Conservation (phyloP, 352 stramenopile genomes). For the Globisporangium carolinianum region DNA sequence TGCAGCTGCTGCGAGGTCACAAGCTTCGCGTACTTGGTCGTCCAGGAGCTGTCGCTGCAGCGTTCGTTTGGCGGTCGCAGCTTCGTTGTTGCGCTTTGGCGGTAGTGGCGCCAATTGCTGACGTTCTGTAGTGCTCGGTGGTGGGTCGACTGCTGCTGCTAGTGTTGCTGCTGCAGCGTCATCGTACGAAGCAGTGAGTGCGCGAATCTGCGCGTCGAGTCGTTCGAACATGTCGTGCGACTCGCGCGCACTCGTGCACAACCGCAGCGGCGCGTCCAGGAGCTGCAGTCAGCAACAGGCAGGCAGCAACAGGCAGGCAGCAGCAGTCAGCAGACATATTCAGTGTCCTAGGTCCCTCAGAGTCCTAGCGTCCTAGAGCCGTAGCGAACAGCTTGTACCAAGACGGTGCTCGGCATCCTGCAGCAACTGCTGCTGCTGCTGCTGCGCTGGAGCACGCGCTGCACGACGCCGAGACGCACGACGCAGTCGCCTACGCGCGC, state of each 20-base stretch:
- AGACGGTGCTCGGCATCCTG: neutral
- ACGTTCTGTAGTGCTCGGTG: no score
- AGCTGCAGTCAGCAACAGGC: neutral
- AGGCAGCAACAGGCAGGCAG: no score
- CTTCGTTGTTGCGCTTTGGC: neutral
- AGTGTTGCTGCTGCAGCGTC: neutral
- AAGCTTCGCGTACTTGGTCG: neutral
- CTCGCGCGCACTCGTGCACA: neutral
- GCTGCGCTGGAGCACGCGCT: slow-evolving; percentile 26
- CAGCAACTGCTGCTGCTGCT: neutral
- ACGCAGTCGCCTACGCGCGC: slow-evolving; percentile 13
- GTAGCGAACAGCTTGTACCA: slow-evolving; percentile 1
- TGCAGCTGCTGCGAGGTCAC: neutral
- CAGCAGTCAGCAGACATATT: no score
- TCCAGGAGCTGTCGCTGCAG: slow-evolving; percentile 11
- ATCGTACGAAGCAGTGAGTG: neutral
- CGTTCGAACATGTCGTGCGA: slow-evolving; percentile 2
- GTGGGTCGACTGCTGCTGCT: neutral
- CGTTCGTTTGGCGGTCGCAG: slow-evolving; percentile 1
- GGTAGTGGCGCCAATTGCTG: no score
- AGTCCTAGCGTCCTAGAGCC: neutral
- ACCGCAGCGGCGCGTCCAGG: slow-evolving; percentile 3
- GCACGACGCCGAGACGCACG: slow-evolving; percentile 28
- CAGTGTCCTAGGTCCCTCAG: no score
- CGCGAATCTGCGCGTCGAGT: neutral